Base-by-base conservation (phyloP, 306 rosid genomes). In the Dicorynia guianensis region DNA sequence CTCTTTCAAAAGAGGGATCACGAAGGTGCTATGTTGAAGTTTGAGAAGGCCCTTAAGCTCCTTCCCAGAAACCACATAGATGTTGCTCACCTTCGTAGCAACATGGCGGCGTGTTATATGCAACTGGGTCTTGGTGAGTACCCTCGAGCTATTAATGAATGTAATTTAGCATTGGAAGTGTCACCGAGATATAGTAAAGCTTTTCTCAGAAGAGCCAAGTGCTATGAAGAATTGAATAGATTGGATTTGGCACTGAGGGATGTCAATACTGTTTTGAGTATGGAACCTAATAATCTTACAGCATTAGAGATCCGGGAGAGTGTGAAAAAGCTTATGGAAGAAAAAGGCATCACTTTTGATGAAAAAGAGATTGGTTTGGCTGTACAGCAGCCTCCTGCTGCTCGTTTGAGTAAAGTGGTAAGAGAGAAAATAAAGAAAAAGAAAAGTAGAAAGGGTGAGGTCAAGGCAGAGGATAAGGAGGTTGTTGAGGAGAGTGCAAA, bases 21-120 rank as follows among this genome's bases (percentile, higher is more conserved):
- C n/a, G 90, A 86, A 80, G 93, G 93, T 1, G 93, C 90, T 2
- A 81, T 88, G 93, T 76, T 89, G 74, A 89, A 89, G 70, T 89
- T 65, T 30, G 93, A 87, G 54, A 89, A 87, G 68, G 93, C 93
- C 42, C 79, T 89, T 62, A 87, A 82, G 36, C 89, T 89, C 39
- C 83, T 89, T 12, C 89, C 93, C 3, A 53, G 38, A 6, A 89
- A 48, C 67, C 93, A 89, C 64, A 87, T 89, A 60, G 91, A 89
- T 60, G 88, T 87, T 61, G 91, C 93, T 49, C 88, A 82, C 80
- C 69, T 89, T 5, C 93, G 59, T 39, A 87, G 75, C 74, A 78
- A 77, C 67, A 89, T 89, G 89, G 93, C 91, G 15, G 52, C 81
- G 3, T 87, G 93, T 76, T 89, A 82, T 68, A 85, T 87, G 91